Evolutionary conservation across 2,329 filamentous ascomycete species (phyloP), one percentile per base, ranked within the genome.

Genomic region (Ceratocystis eucalypticola): DNA sequence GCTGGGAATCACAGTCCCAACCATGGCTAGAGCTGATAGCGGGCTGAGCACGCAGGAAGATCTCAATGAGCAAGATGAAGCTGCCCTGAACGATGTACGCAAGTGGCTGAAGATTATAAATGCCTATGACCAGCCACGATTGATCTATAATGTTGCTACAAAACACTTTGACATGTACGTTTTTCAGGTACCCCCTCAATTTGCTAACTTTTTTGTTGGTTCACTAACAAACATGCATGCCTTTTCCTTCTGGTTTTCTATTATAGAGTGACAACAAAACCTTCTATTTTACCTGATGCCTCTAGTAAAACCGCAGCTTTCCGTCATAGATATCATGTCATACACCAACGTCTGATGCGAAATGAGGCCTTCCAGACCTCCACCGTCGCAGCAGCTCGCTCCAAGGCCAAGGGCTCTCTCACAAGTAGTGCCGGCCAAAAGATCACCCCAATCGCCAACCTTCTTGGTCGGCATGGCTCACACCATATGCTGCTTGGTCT

Each of bases 341-440:
- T 97, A 63, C 89, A 96, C 74, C 93, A 97, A 74, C 87, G 94
- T 20, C 83, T 97, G 20, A 82, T 97, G 50, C 87, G 94, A 62
- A 96, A 96, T 73, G 91, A 96, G 75, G 87, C 89, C 22, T 99
- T 99, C 71, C 92, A 96, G 74, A 85, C 85, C 22, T 91, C 91
- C 0, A 81, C 88, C 22, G 85, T 96, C 66, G 84, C 87, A 6
- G 81, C 82, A 1, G 80, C 82, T 15, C 81, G 80, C 61, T 81
- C 1, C 75, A 59, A 55, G 10, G 25, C 86, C 1, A 80, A 80
- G 69, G 80, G 82, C 50, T 84, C 85, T 6, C 79, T 82, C 3
- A 86, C 87, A 67, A 82, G 76, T 15, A 83, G 85, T 72, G 86
- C 87, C 74, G 84, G 84, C 41, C 90, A 96, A 77, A 95, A 89